Evolutionary conservation across 2,329 filamentous ascomycete species (phyloP).

Genomic region (Ampelomyces quisqualis): DNA sequence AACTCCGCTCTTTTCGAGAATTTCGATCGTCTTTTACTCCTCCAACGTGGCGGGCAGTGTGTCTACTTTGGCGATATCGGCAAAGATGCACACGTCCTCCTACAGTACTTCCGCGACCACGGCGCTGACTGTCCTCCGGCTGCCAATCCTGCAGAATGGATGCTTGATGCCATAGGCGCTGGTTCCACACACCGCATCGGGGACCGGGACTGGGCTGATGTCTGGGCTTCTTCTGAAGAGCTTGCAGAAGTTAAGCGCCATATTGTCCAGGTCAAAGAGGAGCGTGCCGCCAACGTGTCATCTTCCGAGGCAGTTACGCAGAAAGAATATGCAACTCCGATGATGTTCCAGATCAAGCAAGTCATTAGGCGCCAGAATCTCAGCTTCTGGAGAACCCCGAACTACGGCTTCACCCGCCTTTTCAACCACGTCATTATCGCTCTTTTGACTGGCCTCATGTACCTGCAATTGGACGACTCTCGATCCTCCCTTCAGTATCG

Average conservation of each 20-base stretch:
- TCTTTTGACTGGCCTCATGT: constrained; percentile 75
- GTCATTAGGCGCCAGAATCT: constrained; percentile 73
- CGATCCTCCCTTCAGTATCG: constrained; percentile 77
- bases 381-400: constrained; percentile 80
- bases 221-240: constrained; percentile 74
- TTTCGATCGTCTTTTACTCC: constrained; percentile 78
- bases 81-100: constrained; percentile 68
- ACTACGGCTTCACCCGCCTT: constrained; percentile 84
- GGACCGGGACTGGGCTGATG: constrained; percentile 74
- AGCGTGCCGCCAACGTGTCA: constrained; percentile 54
- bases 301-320: constrained; percentile 53
- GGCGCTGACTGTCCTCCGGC: constrained; percentile 61
- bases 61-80: constrained; percentile 89
- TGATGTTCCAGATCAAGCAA: constrained; percentile 74
- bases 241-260: constrained; percentile 65
- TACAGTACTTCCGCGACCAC: constrained; percentile 54
- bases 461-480: constrained; percentile 74
- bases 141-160: constrained; percentile 68
- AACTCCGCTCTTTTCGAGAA: constrained; percentile 84
- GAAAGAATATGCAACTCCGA: constrained; percentile 79
- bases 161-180: constrained; percentile 81
- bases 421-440: constrained; percentile 83
- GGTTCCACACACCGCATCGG: constrained; percentile 72
- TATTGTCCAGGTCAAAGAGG: constrained; percentile 66
- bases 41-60: constrained; percentile 75